Evolutionary conservation across 2,329 filamentous ascomycete species (phyloP), one percentile per base, ranked within the genome.

Genomic region (Paraconiothyrium brasiliense): DNA sequence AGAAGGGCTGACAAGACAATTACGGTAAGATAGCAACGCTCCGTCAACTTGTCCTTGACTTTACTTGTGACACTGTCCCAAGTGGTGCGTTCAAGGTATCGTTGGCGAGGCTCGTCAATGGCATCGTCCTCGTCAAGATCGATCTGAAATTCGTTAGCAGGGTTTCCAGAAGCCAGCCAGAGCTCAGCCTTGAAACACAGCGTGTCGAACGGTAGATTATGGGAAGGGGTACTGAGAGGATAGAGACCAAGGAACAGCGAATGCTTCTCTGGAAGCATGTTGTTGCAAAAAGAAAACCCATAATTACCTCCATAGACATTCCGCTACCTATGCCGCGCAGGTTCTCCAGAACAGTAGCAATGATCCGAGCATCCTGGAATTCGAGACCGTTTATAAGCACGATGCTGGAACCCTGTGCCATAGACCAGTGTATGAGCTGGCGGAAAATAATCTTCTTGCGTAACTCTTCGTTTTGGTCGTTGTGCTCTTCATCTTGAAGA

Each of bases 371-470:
- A 70, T 90, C 89, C 52, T 81, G 78, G 67, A 87, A 90, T 55
- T 89, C 84, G 11, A 91, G 72, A 37, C 83, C 85, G 61, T 92
- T 89, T 47, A 92, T 81, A 27, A 92, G 78, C 1, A 87, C 88
- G 6, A 90, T 81, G 68, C 87, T 90, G 71, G 85, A 87, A 0
- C 86, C 85, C n/a, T 79, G 77, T 0, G 71, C 72, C 55, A 88
- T 82, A 61, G 91, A 84, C 60, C 79, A 82, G 58, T 84, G 81
- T 43, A 90, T 87, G 70, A 88, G 81, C 4, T 76, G 71, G 37
- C 85, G 79, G 27, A 83, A 72, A 11, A 70, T 69, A 2, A 65
- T 58, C 58, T 71, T 74, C 16, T 71, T 67, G 41, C 71, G 59
- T 43, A 70, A 54, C 32, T 73, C 68, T 39, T 64, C 64, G n/a